A percentile compares a stretch with the other conserved stretches of the same genome.
Evolutionary conservation across 768 basidiomycete genomes (phyloP).

Genomic region (Lactarius hengduanensis): DNA sequence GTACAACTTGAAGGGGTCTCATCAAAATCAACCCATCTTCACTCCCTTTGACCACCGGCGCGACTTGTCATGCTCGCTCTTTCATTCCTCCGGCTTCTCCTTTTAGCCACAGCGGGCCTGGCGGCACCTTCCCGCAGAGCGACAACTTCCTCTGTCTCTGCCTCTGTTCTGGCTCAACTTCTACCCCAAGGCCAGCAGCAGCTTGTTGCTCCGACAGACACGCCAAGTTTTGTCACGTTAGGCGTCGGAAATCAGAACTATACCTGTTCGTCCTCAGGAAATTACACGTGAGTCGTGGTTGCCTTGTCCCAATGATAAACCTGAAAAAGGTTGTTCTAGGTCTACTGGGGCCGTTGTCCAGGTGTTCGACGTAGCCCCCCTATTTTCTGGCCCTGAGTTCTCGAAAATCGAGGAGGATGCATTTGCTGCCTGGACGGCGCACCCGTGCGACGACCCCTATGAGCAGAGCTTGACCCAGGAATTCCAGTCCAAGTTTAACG

Average conservation of each 20-base stretch:
- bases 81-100: slow-evolving; percentile 3
- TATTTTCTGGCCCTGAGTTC: not conserved
- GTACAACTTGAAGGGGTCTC: not conserved
- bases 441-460: not conserved
- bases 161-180: not conserved
- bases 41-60: not conserved
- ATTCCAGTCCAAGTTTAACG: not conserved
- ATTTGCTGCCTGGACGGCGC: not conserved
- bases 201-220: not conserved
- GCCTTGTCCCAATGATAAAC: not conserved
- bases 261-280: slow-evolving; percentile 5
- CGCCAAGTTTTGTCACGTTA: not conserved
- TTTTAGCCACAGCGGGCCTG: not conserved
- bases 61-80: slow-evolving; percentile 1
- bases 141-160: not conserved
- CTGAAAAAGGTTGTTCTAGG: not conserved
- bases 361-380: not conserved
- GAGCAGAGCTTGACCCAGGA: not conserved
- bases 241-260: slow-evolving; percentile 18
- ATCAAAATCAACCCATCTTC: not conserved
- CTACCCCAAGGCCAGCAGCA: not conserved
- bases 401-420: not conserved
- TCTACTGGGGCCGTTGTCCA: not conserved
- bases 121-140: not conserved
- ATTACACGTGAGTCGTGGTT: not conserved